Evolutionary conservation across 179 eudicot genomes (phyloP), one percentile per base, ranked within the genome.

Genomic region (Beta macrorhiza): DNA sequence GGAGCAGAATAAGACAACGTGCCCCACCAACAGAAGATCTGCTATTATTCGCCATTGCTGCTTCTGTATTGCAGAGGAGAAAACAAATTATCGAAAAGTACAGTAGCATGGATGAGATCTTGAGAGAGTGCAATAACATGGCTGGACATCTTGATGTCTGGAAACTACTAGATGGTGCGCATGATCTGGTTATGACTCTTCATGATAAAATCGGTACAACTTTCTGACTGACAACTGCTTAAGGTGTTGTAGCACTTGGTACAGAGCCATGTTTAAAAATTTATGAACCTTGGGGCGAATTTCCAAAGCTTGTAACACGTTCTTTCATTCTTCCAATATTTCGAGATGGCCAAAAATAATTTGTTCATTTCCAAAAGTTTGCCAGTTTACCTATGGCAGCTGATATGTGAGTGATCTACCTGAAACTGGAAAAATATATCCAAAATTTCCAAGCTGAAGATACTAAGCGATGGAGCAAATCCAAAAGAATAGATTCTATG

Each of bases 11-110:
- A 84, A 90, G 98, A 84, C 95, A 84, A 78, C 91, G 95, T 4
- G 97, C 95, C 61, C 98, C 98, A 3, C 98, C 98, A 3, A 94
- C 98, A 4, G 98, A 94, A 7, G 95, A 94, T 85, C 87, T 94
- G 20, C 78, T 94, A 80, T 86, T 94, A 45, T 94, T 89, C 58
- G 98, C 98, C 0, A 91, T 94, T 82, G 98, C 98, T 70, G 98
- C 98, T 13, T 94, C 94, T 4, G 98, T 94, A 7, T 81, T 94
- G 80, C 96, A 94, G 84, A 93, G 93, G 72, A 93, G 95, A 89
- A 94, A 94, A 74, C 96, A 88, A 55, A 94, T 94, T 19, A 90
- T 91, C n/a, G 98, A 93, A 86, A 93, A 86, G 84, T 90, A 93
- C 73, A 89, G 84, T 83, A 91, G 98, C 90, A 91, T 93, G 96